Percentiles rank a stretch among this genome's conserved stretches.
Evolutionary conservation across 2,329 filamentous ascomycete genomes (phyloP).

Genomic region (Neocucurbitaria cava): DNA sequence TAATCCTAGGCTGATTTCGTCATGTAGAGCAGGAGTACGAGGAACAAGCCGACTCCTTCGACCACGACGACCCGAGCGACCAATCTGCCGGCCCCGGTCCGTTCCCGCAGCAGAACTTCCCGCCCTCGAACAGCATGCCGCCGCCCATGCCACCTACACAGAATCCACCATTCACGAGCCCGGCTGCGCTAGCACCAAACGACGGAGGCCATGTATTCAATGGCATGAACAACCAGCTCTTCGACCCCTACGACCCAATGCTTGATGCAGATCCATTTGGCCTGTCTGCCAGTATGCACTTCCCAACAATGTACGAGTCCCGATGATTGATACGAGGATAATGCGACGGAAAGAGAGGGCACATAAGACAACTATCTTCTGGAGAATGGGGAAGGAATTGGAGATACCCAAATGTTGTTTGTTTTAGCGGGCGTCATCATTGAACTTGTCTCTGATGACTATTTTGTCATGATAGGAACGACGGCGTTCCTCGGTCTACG

Average conservation of each 20-base stretch:
- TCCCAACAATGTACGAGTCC: slow-evolving; percentile 74
- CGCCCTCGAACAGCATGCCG: slow-evolving; percentile 53
- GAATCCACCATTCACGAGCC: slow-evolving; percentile 44
- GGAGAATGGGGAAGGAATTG: neutral
- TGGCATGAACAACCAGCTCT: slow-evolving; percentile 59
- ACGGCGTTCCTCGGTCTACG: slow-evolving; percentile 27
- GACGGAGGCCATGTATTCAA: slow-evolving; percentile 50
- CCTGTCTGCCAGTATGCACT: slow-evolving; percentile 92
- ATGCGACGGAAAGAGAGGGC: slow-evolving; percentile 12
- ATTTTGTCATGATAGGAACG: slow-evolving; percentile 26
- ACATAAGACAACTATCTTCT: slow-evolving; percentile 6
- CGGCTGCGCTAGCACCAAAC: slow-evolving; percentile 40
- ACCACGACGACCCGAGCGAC: slow-evolving; percentile 72
- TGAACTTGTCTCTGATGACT: slow-evolving; percentile 9
- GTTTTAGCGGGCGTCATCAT: slow-evolving; percentile 41
- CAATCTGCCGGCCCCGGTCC: slow-evolving; percentile 73
- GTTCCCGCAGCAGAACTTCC: slow-evolving; percentile 65
- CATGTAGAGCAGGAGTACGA: slow-evolving; percentile 95
- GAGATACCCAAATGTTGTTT: slow-evolving; percentile 28
- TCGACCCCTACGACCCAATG: slow-evolving; percentile 82
- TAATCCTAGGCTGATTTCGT: slow-evolving; percentile 73
- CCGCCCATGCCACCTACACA: slow-evolving; percentile 48
- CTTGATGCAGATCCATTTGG: slow-evolving; percentile 94
- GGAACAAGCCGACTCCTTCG: slow-evolving; percentile 85
- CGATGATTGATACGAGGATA: slow-evolving; percentile 38